Conservation (phyloP, 495 filamentous ascomycete species). For the Glonium stellatum region DNA sequence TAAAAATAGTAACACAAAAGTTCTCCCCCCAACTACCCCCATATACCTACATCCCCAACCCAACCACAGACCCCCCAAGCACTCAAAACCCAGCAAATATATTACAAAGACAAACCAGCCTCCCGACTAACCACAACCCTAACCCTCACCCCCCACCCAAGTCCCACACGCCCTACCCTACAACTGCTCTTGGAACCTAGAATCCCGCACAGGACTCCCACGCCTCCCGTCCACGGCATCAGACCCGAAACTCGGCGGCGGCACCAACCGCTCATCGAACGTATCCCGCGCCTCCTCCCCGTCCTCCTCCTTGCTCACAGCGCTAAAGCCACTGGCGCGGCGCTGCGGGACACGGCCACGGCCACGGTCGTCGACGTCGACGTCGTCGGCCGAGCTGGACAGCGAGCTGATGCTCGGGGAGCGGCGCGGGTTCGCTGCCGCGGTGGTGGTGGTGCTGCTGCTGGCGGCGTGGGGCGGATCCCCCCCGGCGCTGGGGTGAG, state of each 20-base stretch:
- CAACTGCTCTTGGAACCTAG: not conserved
- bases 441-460: not conserved
- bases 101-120: too few relatives aligned
- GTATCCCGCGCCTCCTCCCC: conserved; percentile 24
- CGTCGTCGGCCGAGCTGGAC: not conserved
- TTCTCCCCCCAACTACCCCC: too few relatives aligned
- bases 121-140: too few relatives aligned
- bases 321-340: not conserved
- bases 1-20: too few relatives aligned
- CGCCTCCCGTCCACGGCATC: not conserved
- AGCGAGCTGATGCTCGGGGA: not conserved
- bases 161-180: not conserved
- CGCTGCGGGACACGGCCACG: not conserved
- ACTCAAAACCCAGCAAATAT: too few relatives aligned
- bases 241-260: not conserved
- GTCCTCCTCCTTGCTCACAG: conserved; percentile 41
- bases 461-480: not conserved
- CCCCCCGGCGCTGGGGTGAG: not conserved
- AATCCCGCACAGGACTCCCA: not conserved
- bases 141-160: too few relatives aligned
- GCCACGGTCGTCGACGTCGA: too few relatives aligned
- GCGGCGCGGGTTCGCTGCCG: not conserved
- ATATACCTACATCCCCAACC: too few relatives aligned
- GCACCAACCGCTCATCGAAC: not conserved
- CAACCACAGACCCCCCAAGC: too few relatives aligned